Percentiles rank a stretch among this genome's conserved stretches.
Conservation (phyloP, 306 rosid genomes). For the Dryas octopetala region DNA sequence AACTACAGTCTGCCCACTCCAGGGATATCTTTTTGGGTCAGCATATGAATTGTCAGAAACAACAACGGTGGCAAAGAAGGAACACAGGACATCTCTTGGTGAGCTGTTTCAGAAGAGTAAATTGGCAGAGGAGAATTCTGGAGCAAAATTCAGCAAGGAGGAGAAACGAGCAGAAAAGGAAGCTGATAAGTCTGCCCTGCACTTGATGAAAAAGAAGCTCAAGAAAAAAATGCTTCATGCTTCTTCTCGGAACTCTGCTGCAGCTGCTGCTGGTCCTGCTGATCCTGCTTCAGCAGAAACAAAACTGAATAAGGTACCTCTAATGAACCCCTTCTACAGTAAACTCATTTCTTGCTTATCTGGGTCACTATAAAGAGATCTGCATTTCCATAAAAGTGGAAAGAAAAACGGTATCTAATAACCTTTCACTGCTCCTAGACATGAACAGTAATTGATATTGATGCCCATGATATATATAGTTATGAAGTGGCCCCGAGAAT, state of each 20-base stretch:
- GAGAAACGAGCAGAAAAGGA: conserved; percentile 56
- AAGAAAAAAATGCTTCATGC: conserved; percentile 64
- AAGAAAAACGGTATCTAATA: neutral
- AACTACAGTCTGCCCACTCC: conserved; percentile 68
- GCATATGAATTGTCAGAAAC: conserved; percentile 70
- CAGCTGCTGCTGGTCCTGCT: conserved; percentile 39
- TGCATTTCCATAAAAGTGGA: neutral
- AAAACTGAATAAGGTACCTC: conserved; percentile 71
- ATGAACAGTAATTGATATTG: neutral
- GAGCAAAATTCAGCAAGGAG: conserved; percentile 50
- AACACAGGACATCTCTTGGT: conserved; percentile 77
- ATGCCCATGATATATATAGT: too few species aligned
- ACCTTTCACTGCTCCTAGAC: neutral
- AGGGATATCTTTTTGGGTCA: conserved; percentile 80
- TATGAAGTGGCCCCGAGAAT: neutral
- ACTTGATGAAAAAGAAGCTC: conserved; percentile 65
- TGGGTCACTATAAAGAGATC: neutral
- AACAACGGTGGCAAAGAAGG: conserved; percentile 63
- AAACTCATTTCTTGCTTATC: neutral
- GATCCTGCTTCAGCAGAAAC: conserved; percentile 68
- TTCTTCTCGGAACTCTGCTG: conserved; percentile 51
- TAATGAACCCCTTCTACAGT: neutral
- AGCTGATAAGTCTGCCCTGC: conserved; percentile 62
- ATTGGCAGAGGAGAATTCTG: conserved; percentile 53
- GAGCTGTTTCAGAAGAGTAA: conserved; percentile 78